Conservation (phyloP, 116 monocot genomes). For the Iris pallida region DNA sequence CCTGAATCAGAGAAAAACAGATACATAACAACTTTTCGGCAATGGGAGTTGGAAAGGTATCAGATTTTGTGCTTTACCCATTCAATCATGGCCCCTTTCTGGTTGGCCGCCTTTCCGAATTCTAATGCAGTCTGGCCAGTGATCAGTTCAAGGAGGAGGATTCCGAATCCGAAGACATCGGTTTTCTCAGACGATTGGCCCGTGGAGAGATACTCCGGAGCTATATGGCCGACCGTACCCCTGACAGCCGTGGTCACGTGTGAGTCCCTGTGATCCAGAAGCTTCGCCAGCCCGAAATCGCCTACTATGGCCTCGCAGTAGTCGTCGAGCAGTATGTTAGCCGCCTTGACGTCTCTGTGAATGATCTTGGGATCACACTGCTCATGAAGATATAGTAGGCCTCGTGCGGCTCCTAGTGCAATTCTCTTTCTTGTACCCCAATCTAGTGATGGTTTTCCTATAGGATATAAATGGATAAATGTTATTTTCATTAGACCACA, state of each 20-base stretch:
- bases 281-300: slow-evolving; percentile 78
- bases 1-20: slow-evolving; percentile 25
- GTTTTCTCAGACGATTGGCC: slow-evolving; percentile 72
- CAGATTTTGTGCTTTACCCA: slow-evolving; percentile 37
- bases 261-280: slow-evolving; percentile 57
- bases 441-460: slow-evolving; percentile 50
- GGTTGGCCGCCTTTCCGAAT: slow-evolving; percentile 58
- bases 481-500: neutral
- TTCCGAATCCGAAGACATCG: slow-evolving; percentile 69
- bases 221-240: slow-evolving; percentile 75
- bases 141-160: slow-evolving; percentile 60
- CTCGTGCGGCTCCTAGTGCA: slow-evolving; percentile 66
- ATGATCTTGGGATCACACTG: slow-evolving; percentile 80
- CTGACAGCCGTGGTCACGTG: slow-evolving; percentile 71
- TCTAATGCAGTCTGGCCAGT: slow-evolving; percentile 56
- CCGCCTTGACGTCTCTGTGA: slow-evolving; percentile 72
- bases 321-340: slow-evolving; percentile 66
- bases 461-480: neutral
- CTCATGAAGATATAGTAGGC: slow-evolving; percentile 59
- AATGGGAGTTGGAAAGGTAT: neutral
- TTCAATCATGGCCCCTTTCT: slow-evolving; percentile 70
- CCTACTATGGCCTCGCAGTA: slow-evolving; percentile 59
- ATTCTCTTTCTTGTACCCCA: slow-evolving; percentile 66
- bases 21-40: neutral
- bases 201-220: slow-evolving; percentile 67